A percentile compares a stretch with the other conserved stretches of the same genome.
Evolutionary conservation across 306 rosid genomes (phyloP).

Genomic region (Styphnolobium japonicum): DNA sequence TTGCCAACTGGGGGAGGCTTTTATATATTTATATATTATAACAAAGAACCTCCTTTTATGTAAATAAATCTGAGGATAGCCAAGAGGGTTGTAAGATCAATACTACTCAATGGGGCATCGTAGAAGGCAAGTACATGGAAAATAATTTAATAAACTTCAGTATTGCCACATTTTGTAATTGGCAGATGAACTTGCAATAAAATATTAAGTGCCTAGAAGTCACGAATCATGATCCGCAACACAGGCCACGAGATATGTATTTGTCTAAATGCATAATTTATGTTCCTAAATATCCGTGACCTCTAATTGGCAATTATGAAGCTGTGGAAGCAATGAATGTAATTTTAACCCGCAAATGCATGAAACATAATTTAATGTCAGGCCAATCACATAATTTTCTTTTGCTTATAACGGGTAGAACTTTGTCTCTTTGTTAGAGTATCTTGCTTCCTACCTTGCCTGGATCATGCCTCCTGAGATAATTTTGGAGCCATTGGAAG

Average conservation of each 20-base stretch:
- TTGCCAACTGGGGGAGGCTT: slow-evolving; percentile 25
- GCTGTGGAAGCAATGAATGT: slow-evolving; percentile 16
- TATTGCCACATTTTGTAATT: background rate
- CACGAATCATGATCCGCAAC: slow-evolving; percentile 24
- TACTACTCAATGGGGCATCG: slow-evolving; percentile 6
- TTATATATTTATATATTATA: background rate
- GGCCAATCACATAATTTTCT: background rate
- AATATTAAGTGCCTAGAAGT: slow-evolving; percentile 2
- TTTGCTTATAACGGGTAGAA: background rate
- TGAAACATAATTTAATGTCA: background rate
- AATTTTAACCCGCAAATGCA: background rate
- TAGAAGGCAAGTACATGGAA: slow-evolving; percentile 16
- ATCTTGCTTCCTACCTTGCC: slow-evolving; percentile 11
- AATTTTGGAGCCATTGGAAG: slow-evolving; percentile 26
- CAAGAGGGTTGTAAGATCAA: background rate
- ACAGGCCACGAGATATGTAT: slow-evolving; percentile 14
- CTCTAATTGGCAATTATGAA: background rate
- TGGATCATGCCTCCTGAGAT: slow-evolving; percentile 31
- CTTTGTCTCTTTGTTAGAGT: slow-evolving; percentile 25
- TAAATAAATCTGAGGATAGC: background rate
- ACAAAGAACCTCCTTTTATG: background rate
- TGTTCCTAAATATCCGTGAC: background rate
- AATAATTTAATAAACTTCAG: background rate
- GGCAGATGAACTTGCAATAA: background rate
- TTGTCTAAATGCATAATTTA: slow-evolving; percentile 1